Base-by-base conservation (phyloP, 164 flowering plant species). In the Dillenia turbinata region DNA sequence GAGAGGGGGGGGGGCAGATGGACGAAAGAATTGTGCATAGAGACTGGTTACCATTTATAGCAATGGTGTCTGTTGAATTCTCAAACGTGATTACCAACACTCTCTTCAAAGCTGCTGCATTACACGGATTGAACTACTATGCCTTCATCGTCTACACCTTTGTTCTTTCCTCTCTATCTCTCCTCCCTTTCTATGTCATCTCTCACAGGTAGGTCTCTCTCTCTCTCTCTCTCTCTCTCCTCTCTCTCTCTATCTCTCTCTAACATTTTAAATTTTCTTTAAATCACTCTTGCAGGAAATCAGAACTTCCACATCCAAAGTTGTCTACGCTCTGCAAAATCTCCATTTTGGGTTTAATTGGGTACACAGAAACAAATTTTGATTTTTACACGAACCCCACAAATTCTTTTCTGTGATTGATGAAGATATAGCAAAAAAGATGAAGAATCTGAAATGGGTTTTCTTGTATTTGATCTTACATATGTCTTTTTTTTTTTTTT, bases 21-120 rank as follows among this genome's bases (percentile, higher is more conserved):
- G 3, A 26, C 3, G 33, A 26, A 26, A 26, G 33, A 26, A 26
- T 26, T 26, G 33, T 26, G 33, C 33, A 26, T 26, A 26, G 33
- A 26, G 33, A 26, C 33, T 26, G 33, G 33, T 26, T 77, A 19
- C 79, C 81, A 44, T 73, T 80, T 49, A 44, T 69, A 53, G 76
- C 77, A 12, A 56, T 77, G 79, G 72, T 80, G 58, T 49, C 75
- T 2, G 71, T 77, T 75, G 84, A 80, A 56, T 74, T 75, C 53
- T 54, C 64, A 7, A 77, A 80, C 49, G 84, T 80, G 5, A 81
- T 77, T 8, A 45, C 77, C 14, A 80, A 77, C 62, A 80, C 84
- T 0, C 72, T 80, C 15, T 77, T 66, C 76, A 80, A 80, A 66
- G 84, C 84, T 17, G 84, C 84, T 15, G 69, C 79, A 11, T 16